A percentile compares a stretch with the other conserved stretches of the same genome.
Evolutionary conservation across 73 alveolate genomes (phyloP).

Genomic region (Uronychia binucleata): DNA sequence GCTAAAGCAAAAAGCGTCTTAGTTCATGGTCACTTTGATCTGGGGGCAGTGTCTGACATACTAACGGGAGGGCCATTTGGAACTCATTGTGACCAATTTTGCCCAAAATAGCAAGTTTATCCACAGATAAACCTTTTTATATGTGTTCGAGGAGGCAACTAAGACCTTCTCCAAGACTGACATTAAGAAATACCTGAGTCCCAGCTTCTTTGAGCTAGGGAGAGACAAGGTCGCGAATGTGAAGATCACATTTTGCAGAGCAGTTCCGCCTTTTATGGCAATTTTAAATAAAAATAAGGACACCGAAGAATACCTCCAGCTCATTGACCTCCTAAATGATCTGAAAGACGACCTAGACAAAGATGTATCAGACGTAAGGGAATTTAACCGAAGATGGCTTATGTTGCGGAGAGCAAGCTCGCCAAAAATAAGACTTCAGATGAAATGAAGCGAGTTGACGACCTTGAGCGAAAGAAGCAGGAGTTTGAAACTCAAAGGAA

Average conservation of each 20-base stretch:
- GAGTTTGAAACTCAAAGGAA: not conserved
- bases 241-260: not conserved
- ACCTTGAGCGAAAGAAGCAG: not conserved
- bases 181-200: not conserved
- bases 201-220: not conserved
- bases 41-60: not conserved
- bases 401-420: not conserved
- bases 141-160: not conserved
- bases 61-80: not conserved
- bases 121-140: not conserved
- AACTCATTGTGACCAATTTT: too few species aligned
- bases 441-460: too few species aligned
- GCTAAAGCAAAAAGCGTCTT: not conserved
- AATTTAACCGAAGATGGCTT: not conserved
- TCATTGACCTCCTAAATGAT: not conserved
- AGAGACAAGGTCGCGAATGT: not conserved
- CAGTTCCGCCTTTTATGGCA: not conserved
- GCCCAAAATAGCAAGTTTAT: not conserved
- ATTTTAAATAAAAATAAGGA: not conserved
- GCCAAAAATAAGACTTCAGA: not conserved
- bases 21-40: not conserved
- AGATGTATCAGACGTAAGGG: not conserved
- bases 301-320: not conserved
- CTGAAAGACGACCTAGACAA: not conserved
- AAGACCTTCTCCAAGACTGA: not conserved